A percentile compares a stretch with the other conserved stretches of the same genome.
Evolutionary conservation across 1,284 basidiomycete genomes (phyloP).

Genomic region (Melampsora larici-populina): DNA sequence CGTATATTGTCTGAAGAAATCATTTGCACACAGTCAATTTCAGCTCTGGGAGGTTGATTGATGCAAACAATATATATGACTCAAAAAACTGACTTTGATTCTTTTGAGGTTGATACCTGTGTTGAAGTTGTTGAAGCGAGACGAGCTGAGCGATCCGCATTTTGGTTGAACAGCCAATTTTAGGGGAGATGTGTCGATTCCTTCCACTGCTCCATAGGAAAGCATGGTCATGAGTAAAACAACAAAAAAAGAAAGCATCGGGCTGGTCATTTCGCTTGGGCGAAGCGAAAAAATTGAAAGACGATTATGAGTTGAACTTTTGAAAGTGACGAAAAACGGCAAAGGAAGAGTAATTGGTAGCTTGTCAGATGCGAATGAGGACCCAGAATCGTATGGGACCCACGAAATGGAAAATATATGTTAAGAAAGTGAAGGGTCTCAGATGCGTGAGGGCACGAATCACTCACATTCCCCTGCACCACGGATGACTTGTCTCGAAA

Average conservation of each 20-base stretch:
- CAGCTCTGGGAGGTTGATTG: neutral
- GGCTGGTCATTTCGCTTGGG: neutral
- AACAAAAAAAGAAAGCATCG: neutral
- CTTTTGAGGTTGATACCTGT: conserved; percentile 7
- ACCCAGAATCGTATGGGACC: too few relatives aligned
- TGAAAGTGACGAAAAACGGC: too few relatives aligned
- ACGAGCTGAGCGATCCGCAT: conserved; percentile 10
- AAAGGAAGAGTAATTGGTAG: too few relatives aligned
- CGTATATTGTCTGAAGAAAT: conserved; percentile 16
- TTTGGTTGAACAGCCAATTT: conserved; percentile 23
- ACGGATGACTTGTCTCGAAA: too few relatives aligned
- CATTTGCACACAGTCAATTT: neutral
- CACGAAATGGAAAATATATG: too few relatives aligned
- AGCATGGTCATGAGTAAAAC: neutral
- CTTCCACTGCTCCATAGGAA: neutral
- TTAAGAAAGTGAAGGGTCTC: too few relatives aligned
- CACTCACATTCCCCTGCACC: too few relatives aligned
- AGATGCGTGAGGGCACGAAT: too few relatives aligned
- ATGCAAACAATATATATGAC: too few relatives aligned
- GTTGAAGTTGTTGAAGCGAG: conserved; percentile 21
- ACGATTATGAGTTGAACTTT: too few relatives aligned
- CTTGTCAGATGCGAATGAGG: too few relatives aligned
- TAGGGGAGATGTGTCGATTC: neutral
- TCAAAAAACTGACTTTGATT: conserved; percentile 5
- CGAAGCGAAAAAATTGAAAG: neutral